Evolutionary conservation across 805 yeast species (phyloP), one percentile per base, ranked within the genome.

Genomic region (Saturnispora gosingensis): DNA sequence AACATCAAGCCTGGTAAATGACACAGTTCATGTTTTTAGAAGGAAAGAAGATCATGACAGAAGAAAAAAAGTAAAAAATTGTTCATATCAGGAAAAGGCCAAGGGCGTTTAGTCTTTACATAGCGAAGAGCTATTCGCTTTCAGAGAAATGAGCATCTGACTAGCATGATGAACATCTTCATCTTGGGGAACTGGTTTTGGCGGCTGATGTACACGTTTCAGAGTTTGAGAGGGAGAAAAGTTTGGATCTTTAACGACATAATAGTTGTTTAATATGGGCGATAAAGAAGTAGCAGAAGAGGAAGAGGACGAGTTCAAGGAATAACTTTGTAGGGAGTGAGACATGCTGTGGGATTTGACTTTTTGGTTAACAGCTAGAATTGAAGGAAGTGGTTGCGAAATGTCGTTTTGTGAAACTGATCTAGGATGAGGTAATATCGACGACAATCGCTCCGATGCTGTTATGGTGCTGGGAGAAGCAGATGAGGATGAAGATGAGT

Each of bases 111-210:
- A 30, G n/a, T 30, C 25, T 32, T 44, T 30, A 24, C 10, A 16
- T 11, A 18, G 32, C 15, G 30, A 30, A 11, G 30, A 10, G 9
- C 6, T 38, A 25, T 48, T 48, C 24, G 46, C 32, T 16, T 45
- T n/a, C 25, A 48, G 15, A 6, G 46, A 42, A 24, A 48, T 48
- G n/a, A 48, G 34, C 24, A 48, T 45, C 25, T 48, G 46, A 24
- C 51, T 48, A 3, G 51, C 51, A n/a, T 48, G 46, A 27, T 48
- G 51, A n/a, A 40, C 51, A 32, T 48, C 51, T n/a, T 48, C 32
- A 13, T 38, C 36, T 18, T 39, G 49, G 9, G n/a, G 8, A 24
- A 22, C 10, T 11, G 44, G 27, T 22, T 11, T 22, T 11, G 20
- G 15, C n/a, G 39, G 15, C 18, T 35, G 43, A 13, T 20, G 30